Conservation (phyloP, 208 protist species). For the Acanthamoeba castellanii region DNA sequence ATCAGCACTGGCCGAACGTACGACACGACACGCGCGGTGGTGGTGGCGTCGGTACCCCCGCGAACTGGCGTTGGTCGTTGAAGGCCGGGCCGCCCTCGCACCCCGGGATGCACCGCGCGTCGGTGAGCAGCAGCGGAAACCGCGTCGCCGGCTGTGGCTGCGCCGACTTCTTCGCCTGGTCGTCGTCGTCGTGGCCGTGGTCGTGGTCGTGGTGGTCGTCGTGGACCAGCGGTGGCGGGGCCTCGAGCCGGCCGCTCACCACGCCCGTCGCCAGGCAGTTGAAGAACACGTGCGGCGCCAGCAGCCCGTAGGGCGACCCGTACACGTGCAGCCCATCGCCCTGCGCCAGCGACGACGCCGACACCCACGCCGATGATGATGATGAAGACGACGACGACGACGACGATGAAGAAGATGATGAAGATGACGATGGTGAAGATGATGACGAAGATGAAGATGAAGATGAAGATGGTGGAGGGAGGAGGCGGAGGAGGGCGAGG, state of each 20-base stretch:
- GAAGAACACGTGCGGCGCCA: constrained; percentile 43
- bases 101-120: constrained; percentile 36
- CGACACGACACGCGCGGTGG: too few species aligned
- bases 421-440: neutral
- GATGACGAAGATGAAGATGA: neutral
- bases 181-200: too few species aligned
- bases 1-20: neutral
- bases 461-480: neutral
- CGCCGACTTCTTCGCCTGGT: neutral
- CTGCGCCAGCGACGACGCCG: neutral
- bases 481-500: neutral
- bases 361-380: neutral
- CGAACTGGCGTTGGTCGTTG: neutral
- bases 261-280: constrained; percentile 42
- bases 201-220: too few species aligned
- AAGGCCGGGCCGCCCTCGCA: constrained; percentile 29
- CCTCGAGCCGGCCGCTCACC: neutral
- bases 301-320: constrained; percentile 58
- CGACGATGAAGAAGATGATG: neutral
- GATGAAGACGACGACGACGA: neutral
- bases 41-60: constrained; percentile 6
- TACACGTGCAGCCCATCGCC: neutral
- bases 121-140: constrained; percentile 18
- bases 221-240: neutral
- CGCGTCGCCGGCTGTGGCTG: neutral